phyloP scores from a whole-genome alignment of 352 stramenopile species.

The Lagenidium giganteum region DNA sequence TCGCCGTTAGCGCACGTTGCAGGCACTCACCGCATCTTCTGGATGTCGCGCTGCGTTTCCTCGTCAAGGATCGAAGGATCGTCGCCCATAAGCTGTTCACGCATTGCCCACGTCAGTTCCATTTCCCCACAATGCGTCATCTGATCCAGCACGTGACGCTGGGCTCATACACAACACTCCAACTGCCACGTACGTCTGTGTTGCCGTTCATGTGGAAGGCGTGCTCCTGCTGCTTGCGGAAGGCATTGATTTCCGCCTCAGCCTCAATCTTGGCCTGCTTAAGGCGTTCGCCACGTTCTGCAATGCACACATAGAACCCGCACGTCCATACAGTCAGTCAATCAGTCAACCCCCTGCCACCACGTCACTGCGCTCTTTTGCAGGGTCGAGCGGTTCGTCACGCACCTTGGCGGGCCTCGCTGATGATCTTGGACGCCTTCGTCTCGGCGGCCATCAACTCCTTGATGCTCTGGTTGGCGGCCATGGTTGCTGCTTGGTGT shows the following conservation, averaged over 20 bases:
- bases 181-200: conserved; percentile 44
- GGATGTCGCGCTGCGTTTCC: conserved; percentile 71
- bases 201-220: conserved; percentile 85
- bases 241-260: conserved; percentile 79
- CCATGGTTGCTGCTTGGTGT: conserved; percentile 33
- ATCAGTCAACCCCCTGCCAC: not conserved
- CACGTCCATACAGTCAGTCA: not conserved
- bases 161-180: not conserved
- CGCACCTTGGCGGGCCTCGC: conserved; percentile 75
- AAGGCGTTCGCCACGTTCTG: conserved; percentile 79
- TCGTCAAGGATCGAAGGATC: conserved; percentile 74
- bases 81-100: conserved; percentile 67
- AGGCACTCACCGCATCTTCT: conserved; percentile 77
- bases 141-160: not conserved
- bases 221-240: conserved; percentile 82
- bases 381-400: no score
- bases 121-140: not conserved
- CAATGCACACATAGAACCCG: not conserved
- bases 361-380: no score
- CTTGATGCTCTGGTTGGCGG: conserved; percentile 85
- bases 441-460: conserved; percentile 88
- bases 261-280: conserved; percentile 88
- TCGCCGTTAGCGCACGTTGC: no score
- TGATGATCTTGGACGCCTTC: conserved; percentile 89
- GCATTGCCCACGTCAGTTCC: no score